Percentiles rank a stretch among this genome's conserved stretches.
Conservation (phyloP, 306 rosid genomes). For the Inga leiocalycina region DNA sequence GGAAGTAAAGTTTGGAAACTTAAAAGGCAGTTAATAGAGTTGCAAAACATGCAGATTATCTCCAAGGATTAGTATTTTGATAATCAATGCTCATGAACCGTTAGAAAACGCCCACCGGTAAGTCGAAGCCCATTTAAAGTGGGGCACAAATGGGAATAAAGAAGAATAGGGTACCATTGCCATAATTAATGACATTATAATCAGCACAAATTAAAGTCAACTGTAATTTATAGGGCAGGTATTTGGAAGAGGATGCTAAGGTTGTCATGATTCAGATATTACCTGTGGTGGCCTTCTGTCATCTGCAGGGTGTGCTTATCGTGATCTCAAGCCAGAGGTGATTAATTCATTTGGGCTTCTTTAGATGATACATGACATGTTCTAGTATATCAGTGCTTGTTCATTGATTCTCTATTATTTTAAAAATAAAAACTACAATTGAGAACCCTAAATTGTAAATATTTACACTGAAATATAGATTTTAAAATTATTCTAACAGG, state of each 20-base stretch:
- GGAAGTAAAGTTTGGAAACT: neutral
- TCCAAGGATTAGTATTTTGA: neutral
- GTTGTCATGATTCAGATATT: conserved; percentile 61
- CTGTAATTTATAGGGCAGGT: neutral
- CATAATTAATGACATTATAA: conserved; percentile 10
- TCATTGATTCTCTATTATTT: neutral
- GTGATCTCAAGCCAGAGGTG: conserved; percentile 85
- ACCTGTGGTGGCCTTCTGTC: conserved; percentile 62
- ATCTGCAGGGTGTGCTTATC: conserved; percentile 63
- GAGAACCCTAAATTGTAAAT: too few relatives aligned
- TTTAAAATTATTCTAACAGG: too few relatives aligned
- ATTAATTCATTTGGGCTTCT: neutral
- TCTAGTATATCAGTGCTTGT: neutral
- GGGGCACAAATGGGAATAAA: too few relatives aligned
- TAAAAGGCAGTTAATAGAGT: too few relatives aligned
- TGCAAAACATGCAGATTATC: neutral
- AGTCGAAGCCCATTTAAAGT: too few relatives aligned
- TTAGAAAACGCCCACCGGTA: too few relatives aligned
- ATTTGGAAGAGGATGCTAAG: conserved; percentile 58
- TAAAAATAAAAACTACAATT: neutral
- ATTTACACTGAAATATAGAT: too few relatives aligned
- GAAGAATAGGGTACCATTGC: neutral
- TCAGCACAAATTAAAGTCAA: neutral
- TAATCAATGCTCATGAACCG: neutral
- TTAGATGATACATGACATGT: neutral